Conservation (phyloP, 306 rosid genomes). For the Medicago arabica region DNA sequence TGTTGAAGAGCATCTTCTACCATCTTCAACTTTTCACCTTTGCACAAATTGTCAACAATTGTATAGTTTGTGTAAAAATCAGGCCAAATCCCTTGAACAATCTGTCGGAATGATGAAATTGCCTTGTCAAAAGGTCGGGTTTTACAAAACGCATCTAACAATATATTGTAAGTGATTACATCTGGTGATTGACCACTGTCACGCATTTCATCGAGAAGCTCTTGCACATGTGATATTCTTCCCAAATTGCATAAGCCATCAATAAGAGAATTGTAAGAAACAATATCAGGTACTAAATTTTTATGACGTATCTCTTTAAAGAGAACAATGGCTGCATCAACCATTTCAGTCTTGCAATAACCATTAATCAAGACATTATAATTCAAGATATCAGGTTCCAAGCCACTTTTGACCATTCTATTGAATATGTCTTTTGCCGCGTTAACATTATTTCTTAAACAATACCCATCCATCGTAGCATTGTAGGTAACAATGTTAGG, state of each 20-base stretch:
- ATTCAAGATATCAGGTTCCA: constrained; percentile 42
- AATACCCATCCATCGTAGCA: constrained; percentile 47
- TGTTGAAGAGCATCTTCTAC: constrained; percentile 38
- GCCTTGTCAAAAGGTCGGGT: constrained; percentile 40
- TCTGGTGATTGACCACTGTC: constrained; percentile 45
- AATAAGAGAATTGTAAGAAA: constrained; percentile 48
- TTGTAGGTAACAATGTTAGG: constrained; percentile 46
- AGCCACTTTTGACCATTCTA: constrained; percentile 44
- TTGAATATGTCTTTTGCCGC: constrained; percentile 44
- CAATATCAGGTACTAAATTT: constrained; percentile 44
- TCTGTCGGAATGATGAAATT: constrained; percentile 42
- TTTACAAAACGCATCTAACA: constrained; percentile 49
- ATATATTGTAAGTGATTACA: constrained; percentile 45
- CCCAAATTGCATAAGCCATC: constrained; percentile 46
- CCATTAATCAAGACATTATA: constrained; percentile 52
- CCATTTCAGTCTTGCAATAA: constrained; percentile 47
- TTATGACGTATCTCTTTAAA: constrained; percentile 37
- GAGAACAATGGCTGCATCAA: constrained; percentile 50
- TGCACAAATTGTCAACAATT: constrained; percentile 35
- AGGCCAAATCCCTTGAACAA: constrained; percentile 41
- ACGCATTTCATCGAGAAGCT: constrained; percentile 44
- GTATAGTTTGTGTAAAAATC: constrained; percentile 17
- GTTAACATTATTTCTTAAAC: constrained; percentile 34
- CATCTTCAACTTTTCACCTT: constrained; percentile 41
- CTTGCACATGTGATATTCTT: constrained; percentile 38